Conservation (phyloP, 495 filamentous ascomycete species). For the Cetradonia linearis region DNA sequence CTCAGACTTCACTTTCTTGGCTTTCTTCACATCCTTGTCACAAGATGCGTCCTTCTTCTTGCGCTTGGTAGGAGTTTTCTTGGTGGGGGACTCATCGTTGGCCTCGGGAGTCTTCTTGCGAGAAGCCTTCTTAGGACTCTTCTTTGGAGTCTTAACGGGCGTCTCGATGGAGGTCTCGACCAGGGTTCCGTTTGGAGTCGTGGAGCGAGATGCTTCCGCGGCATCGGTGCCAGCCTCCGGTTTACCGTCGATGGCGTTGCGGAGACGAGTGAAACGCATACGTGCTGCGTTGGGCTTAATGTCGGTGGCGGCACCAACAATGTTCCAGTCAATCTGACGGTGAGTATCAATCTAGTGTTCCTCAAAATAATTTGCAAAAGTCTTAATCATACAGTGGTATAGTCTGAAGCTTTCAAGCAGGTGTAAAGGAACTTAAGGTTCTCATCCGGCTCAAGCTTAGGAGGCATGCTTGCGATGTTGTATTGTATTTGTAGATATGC, state of each 20-base stretch:
- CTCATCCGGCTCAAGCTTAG: conserved; percentile 29
- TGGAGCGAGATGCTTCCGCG: not conserved
- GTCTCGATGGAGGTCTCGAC: not conserved
- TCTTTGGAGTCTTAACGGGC: not conserved
- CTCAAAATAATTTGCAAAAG: not conserved
- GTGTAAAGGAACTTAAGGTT: conserved; percentile 34
- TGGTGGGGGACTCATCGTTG: not conserved
- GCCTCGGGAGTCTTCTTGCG: not conserved
- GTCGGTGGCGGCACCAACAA: conserved; percentile 27
- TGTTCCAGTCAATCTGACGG: conserved; percentile 32
- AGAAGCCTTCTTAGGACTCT: not conserved
- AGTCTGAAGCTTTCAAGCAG: conserved; percentile 31
- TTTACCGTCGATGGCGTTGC: conserved; percentile 28
- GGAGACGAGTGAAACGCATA: conserved; percentile 32
- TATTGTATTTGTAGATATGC: not conserved
- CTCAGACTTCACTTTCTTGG: not conserved
- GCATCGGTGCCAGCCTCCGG: not conserved
- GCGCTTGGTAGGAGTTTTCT: conserved; percentile 2
- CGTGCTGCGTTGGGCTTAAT: conserved; percentile 33
- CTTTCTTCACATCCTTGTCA: not conserved
- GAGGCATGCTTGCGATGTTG: conserved; percentile 25
- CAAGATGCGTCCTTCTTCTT: not conserved
- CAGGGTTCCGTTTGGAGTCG: not conserved
- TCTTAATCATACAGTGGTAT: conserved; percentile 26
- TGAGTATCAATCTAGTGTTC: not conserved